Percentiles rank a stretch among this genome's conserved stretches.
phyloP scores from a whole-genome alignment of 768 basidiomycete species.

The Trametes gibbosa region DNA sequence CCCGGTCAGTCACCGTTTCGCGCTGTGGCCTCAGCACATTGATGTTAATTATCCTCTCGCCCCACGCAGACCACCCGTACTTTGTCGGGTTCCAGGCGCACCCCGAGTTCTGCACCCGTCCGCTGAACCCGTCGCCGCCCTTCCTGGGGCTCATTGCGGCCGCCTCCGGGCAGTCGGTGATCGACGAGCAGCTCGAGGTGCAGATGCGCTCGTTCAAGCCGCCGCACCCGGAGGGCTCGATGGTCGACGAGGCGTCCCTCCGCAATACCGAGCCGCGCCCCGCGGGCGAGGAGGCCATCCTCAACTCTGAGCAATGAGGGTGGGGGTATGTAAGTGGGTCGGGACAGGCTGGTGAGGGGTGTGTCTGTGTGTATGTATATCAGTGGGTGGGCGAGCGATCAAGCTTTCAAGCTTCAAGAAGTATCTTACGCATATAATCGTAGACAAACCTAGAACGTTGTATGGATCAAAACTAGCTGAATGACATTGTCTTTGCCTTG shows the following conservation, averaged over 20 bases:
- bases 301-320: constrained; percentile 19
- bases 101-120: constrained; percentile 97
- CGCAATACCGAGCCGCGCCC: constrained; percentile 26
- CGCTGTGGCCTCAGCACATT: background rate
- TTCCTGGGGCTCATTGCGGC: constrained; percentile 97
- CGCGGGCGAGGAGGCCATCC: constrained; percentile 25
- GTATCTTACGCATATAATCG: constrained; percentile 2
- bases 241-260: constrained; percentile 66
- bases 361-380: no score
- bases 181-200: constrained; percentile 69
- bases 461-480: background rate
- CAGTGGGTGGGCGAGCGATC: no score
- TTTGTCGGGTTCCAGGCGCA: constrained; percentile 95
- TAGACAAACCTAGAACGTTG: background rate
- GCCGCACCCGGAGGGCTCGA: constrained; percentile 72
- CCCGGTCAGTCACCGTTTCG: constrained; percentile 48
- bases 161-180: constrained; percentile 48
- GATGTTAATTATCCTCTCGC: background rate
- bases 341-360: no score
- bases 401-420: background rate
- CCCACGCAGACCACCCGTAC: constrained; percentile 80
- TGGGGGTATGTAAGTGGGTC: background rate
- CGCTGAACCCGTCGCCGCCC: constrained; percentile 94
- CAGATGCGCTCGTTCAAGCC: constrained; percentile 65
- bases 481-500: background rate